Percentiles rank a stretch among this genome's conserved stretches.
phyloP scores from a whole-genome alignment of 805 yeast species.

The Candida alai region DNA sequence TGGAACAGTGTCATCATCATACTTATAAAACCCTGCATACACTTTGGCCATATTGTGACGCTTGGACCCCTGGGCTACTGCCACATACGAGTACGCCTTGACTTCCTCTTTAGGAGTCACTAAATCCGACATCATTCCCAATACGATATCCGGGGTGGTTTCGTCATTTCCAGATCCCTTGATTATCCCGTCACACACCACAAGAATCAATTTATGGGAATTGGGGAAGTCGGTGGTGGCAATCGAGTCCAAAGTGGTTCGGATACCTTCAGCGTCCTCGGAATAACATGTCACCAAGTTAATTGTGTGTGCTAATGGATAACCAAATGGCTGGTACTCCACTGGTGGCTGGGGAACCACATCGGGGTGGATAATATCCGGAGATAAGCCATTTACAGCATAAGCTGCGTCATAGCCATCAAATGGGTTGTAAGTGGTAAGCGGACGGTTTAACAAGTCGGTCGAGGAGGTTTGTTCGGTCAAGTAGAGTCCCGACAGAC shows the following conservation, averaged over 20 bases:
- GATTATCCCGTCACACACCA: slow-evolving; percentile 90
- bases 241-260: slow-evolving; percentile 86
- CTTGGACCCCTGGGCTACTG: slow-evolving; percentile 90
- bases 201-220: slow-evolving; percentile 81
- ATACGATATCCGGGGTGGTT: slow-evolving; percentile 86
- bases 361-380: slow-evolving; percentile 65
- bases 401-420: slow-evolving; percentile 27
- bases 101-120: slow-evolving; percentile 71
- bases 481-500: slow-evolving; percentile 23
- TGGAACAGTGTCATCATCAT: slow-evolving; percentile 72
- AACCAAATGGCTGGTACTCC: slow-evolving; percentile 81
- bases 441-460: slow-evolving; percentile 31
- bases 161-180: slow-evolving; percentile 90
- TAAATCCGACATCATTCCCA: slow-evolving; percentile 77
- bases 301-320: slow-evolving; percentile 56
- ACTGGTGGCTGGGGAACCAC: slow-evolving; percentile 90
- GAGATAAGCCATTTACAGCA: slow-evolving; percentile 46
- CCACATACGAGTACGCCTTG: slow-evolving; percentile 81
- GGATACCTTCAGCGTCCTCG: slow-evolving; percentile 80
- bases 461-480: slow-evolving; percentile 30
- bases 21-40: slow-evolving; percentile 89
- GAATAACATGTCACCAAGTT: slow-evolving; percentile 83
- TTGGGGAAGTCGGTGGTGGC: slow-evolving; percentile 96
- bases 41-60: slow-evolving; percentile 98
- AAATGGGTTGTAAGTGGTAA: slow-evolving; percentile 28